Evolutionary conservation across 441 rosid genomes (phyloP).

Genomic region (Lepidium campestre): DNA sequence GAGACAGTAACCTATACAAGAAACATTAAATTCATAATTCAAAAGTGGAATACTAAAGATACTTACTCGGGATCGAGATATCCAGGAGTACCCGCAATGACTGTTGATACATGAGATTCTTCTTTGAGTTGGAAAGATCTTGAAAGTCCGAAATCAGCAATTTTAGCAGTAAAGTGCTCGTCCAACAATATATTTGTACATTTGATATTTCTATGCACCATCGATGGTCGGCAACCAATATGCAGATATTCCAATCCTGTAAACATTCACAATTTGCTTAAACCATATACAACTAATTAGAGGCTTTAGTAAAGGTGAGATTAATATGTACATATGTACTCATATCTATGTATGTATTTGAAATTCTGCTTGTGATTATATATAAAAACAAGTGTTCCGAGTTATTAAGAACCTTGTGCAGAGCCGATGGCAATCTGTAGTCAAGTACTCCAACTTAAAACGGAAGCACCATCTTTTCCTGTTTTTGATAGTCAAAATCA

Average conservation of each 20-base stretch:
- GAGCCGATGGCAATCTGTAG: conserved; percentile 1
- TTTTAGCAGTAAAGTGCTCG: conserved; percentile 19
- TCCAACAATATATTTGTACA: conserved; percentile 27
- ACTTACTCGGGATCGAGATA: conserved; percentile 41
- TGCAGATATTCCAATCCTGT: conserved; percentile 33
- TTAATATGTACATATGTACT: no score
- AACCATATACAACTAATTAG: no score
- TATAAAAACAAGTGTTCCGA: no score
- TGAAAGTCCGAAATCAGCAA: conserved; percentile 39
- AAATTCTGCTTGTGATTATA: no score
- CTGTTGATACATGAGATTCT: conserved; percentile 10
- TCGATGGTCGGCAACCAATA: conserved; percentile 29
- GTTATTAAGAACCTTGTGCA: background rate
- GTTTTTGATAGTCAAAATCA: background rate
- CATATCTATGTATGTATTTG: no score
- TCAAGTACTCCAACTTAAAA: conserved; percentile 1
- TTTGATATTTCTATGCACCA: conserved; percentile 36
- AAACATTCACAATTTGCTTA: no score
- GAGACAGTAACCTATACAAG: no score
- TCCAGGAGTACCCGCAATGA: conserved; percentile 33
- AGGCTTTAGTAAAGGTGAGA: no score
- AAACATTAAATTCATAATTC: no score
- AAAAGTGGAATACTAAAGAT: background rate
- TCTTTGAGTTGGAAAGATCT: conserved; percentile 17
- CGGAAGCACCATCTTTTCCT: background rate